phyloP scores from a whole-genome alignment of 202 grass and related monocot genomes.

The Thinopyrum obtusiflorum region DNA sequence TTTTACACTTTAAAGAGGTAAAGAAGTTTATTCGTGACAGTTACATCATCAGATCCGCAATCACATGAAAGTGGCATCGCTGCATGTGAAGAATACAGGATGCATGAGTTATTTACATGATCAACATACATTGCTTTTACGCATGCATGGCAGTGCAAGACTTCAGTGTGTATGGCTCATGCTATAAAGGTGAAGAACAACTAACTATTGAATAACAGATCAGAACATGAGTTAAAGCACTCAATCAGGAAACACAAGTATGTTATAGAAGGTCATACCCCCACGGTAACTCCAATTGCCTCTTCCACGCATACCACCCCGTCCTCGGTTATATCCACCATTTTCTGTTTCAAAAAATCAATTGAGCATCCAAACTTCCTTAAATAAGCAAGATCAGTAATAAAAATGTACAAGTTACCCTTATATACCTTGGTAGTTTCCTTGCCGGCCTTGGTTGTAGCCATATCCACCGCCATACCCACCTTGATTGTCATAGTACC shows the following conservation, averaged over 20 bases:
- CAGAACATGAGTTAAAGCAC: neutral
- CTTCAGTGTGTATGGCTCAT: neutral
- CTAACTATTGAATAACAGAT: neutral
- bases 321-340: slow-evolving; percentile 84
- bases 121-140: neutral
- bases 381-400: neutral
- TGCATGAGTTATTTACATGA: neutral
- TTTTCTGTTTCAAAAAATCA: slow-evolving; percentile 57
- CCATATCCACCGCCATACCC: slow-evolving; percentile 57
- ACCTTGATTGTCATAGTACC: slow-evolving; percentile 61
- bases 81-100: neutral
- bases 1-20: neutral
- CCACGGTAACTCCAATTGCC: slow-evolving; percentile 76
- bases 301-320: slow-evolving; percentile 75
- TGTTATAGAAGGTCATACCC: slow-evolving; percentile 23
- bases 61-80: neutral
- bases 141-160: neutral
- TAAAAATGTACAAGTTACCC: neutral
- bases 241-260: neutral
- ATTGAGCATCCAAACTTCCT: neutral
- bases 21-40: neutral
- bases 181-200: neutral
- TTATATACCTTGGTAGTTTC: slow-evolving; percentile 66
- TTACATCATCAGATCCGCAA: neutral
- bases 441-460: slow-evolving; percentile 76